Conservation (phyloP, 208 protist species). For the Leishmania braziliensis region DNA sequence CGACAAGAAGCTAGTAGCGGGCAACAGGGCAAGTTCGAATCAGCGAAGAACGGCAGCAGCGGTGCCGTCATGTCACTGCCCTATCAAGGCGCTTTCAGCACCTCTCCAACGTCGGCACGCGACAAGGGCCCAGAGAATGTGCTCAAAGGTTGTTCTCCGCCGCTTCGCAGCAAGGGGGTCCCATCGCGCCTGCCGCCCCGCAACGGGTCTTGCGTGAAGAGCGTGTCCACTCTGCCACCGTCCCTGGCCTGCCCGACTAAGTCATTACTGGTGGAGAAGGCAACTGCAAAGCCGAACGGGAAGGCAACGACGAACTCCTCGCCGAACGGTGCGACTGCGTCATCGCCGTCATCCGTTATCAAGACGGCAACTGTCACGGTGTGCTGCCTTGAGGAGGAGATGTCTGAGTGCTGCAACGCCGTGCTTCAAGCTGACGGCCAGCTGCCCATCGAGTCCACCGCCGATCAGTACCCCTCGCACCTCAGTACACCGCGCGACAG, state of each 20-base stretch:
- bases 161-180: not conserved
- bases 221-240: not conserved
- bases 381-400: constrained; percentile 14
- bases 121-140: not conserved
- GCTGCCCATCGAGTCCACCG: not conserved
- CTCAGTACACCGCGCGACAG: constrained; percentile 12
- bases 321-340: not conserved
- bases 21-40: not conserved
- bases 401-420: not conserved
- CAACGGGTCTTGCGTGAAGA: not conserved
- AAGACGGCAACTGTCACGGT: constrained; percentile 3
- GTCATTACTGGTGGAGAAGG: too few relatives aligned
- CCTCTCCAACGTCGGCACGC: not conserved
- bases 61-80: not conserved
- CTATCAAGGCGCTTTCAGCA: not conserved
- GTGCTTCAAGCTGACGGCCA: not conserved
- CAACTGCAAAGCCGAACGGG: not conserved
- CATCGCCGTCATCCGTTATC: not conserved
- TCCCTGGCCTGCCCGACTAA: not conserved
- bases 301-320: not conserved
- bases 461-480: constrained; percentile 4
- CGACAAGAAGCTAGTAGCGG: too few relatives aligned
- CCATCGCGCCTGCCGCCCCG: constrained; percentile 14
- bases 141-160: not conserved
- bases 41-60: not conserved